Base-by-base conservation (phyloP, 2,329 filamentous ascomycete genomes). In the Trichophyton mentagrophytes region DNA sequence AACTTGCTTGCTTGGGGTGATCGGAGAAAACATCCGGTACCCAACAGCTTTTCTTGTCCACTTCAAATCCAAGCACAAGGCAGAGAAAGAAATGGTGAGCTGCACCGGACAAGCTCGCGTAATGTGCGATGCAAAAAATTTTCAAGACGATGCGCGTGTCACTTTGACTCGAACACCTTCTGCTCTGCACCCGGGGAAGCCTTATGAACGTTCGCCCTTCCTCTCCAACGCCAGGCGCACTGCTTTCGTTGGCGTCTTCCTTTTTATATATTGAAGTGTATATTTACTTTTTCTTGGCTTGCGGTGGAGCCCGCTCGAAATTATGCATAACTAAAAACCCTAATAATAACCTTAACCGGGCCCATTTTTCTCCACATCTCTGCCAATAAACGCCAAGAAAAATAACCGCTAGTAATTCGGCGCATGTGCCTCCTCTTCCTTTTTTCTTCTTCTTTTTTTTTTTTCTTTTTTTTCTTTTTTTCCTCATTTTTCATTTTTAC, bases 241-340 rank as follows among this genome's bases (percentile, higher is more conserved):
- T 20, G 17, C 11, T 49, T 22, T 49, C 20, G 46, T 49, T 49
- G 46, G 46, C 2, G 20, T 15, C 11, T 27, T 20, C 11, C 25
- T 20, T 27, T 20, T 15, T 27, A 49, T 49, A 49, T 49, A 47
- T 49, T 49, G 46, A 30, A 49, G 46, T 49, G 46, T 49, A 49
- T 49, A 49, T 49, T 49, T 49, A 27, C 30, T 55, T 55, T 55
- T 33, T 36, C n/a, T 27, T 36, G 49, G 15, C 17, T 36, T 27
- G 13, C 15, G 30, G 49, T 55, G 49, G 49, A 55, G n/a, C 30
- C 49, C 25, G 49, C 49, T 17, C 7, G 30, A 55, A 57, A 20
- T 22, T 57, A 57, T 57, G 55, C 55, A 57, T 57, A 57, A 57
- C 40, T 57, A 57, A 44, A 30, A 55, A 44, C 25, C 55, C 55